phyloP scores from a whole-genome alignment of 345 rosid species.

The Viola odorata region DNA sequence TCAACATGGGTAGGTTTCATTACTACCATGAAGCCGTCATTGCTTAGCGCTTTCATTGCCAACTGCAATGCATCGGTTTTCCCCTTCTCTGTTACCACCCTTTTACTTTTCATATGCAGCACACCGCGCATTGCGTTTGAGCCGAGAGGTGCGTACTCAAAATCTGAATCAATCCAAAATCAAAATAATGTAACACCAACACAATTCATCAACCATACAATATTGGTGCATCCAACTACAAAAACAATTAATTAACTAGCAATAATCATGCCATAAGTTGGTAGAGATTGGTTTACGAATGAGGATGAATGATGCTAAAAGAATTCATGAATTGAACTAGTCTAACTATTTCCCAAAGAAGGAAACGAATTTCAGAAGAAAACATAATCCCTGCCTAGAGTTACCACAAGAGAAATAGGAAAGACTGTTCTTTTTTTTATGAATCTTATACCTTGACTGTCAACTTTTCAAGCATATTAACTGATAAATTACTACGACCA shows the following conservation, averaged over 20 bases:
- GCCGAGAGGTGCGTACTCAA: background rate
- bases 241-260: background rate
- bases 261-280: background rate
- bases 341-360: background rate
- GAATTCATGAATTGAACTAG: background rate
- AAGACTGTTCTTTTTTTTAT: background rate
- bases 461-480: too few species aligned
- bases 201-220: background rate
- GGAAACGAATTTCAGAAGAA: background rate
- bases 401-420: background rate
- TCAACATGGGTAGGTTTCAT: slow-evolving; percentile 50
- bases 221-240: background rate
- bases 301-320: background rate
- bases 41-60: slow-evolving; percentile 30
- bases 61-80: slow-evolving; percentile 20
- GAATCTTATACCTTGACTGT: background rate
- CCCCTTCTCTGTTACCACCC: slow-evolving; percentile 30
- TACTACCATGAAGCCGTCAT: slow-evolving; percentile 36
- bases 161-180: slow-evolving; percentile 5
- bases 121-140: background rate
- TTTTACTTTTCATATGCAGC: slow-evolving; percentile 28
- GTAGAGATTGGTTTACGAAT: background rate
- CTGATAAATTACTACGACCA: background rate
- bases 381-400: background rate
- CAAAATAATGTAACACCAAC: background rate